phyloP scores from a whole-genome alignment of 2,329 filamentous ascomycete genomes.

The Penicillium sp. region DNA sequence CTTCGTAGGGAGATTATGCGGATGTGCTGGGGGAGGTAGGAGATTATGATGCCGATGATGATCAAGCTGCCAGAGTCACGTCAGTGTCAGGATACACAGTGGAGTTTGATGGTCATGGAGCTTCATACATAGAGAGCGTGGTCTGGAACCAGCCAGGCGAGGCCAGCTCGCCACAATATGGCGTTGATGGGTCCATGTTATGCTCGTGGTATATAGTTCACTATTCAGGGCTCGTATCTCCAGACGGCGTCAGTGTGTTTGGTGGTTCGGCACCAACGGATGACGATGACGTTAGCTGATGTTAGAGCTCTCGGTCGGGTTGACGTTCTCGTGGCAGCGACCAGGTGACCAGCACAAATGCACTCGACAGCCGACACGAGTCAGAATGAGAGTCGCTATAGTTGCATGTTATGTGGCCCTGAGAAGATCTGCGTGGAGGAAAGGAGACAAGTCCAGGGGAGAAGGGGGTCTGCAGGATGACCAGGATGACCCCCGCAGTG shows the following conservation, averaged over 20 bases:
- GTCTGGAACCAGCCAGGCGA: conserved; percentile 49
- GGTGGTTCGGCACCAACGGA: conserved; percentile 6
- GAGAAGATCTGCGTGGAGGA: neutral
- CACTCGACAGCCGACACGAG: neutral
- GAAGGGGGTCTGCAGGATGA: neutral
- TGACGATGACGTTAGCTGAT: conserved; percentile 3
- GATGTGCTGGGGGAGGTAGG: conserved; percentile 91
- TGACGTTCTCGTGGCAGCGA: conserved; percentile 3
- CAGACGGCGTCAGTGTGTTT: conserved; percentile 14
- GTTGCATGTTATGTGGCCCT: neutral
- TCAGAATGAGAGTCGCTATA: neutral
- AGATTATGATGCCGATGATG: conserved; percentile 82
- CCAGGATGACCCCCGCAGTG: neutral
- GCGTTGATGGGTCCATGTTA: conserved; percentile 27
- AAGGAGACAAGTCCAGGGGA: neutral
- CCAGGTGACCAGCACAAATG: conserved; percentile 3
- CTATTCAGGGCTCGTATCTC: neutral
- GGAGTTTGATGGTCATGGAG: conserved; percentile 1
- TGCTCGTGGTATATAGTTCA: neutral
- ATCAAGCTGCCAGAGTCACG: conserved; percentile 59
- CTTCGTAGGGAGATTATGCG: conserved; percentile 84
- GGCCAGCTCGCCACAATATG: conserved; percentile 54
- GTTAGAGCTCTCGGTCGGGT: neutral
- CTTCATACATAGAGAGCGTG: conserved; percentile 21
- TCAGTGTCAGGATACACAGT: conserved; percentile 6